Base-by-base conservation (phyloP, 306 rosid species). In the Erythrophleum fordii region DNA sequence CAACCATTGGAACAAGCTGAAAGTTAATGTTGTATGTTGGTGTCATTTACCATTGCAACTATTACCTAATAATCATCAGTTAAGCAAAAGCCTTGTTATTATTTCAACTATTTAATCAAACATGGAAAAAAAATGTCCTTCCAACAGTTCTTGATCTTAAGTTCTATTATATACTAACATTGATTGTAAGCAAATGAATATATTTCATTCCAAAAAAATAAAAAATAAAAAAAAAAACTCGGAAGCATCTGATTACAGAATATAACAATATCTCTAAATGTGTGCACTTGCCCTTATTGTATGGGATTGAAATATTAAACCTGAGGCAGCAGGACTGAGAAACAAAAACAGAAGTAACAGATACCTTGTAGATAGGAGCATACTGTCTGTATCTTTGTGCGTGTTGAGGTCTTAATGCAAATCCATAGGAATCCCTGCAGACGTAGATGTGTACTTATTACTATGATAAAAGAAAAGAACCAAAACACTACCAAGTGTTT, bases 371-470 rank as follows among this genome's bases (percentile, higher is more conserved):
- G 78, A 95, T 93, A 41, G 35, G 48, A 68, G 90, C 82, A 68
- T 91, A 89, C 82, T 93, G 88, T 74, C 83, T 86, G 76, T 93
- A 95, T 88, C 83, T 88, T 83, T 95, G 98, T 25, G 86, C 73
- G 80, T 88, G 87, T 79, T 95, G 99, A 83, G 99, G 96, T 85
- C 99, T 95, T 86, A 95, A 82, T 82, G 98, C 96, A 88, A 95
- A 95, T 76, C 98, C 99, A 82, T 91, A 93, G 48, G 91, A 83
- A 77, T 95, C 99, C 86, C 98, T 95, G 91, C 60, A 66, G 52
- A 65, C 51, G 77, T 78, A 62, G 61, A 51, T 14, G 6, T 28
- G 31, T 28, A 31, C 70, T 73, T 28, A 81, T 14, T 52, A 10
- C 62, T 31, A 11, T 0, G 16, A 75, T 0, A 8, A 74, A 44